Conservation (phyloP, 192 early-diverging fungal genomes). For the Backusella morwellensis region DNA sequence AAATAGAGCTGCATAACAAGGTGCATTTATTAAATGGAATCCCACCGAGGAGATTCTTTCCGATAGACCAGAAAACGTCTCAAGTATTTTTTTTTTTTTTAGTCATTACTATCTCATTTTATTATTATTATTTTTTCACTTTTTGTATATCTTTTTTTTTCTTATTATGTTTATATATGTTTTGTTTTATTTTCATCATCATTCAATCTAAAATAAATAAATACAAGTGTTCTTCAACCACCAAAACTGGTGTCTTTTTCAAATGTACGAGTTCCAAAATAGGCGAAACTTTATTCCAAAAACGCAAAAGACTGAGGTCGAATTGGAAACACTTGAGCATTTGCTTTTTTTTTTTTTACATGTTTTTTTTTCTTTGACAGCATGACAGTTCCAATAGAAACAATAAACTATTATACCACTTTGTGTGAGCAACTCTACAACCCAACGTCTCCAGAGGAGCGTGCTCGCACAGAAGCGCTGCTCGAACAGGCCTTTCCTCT, state of each 20-base stretch:
- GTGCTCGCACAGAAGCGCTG: conserved; percentile 64
- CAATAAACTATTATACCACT: conserved; percentile 24
- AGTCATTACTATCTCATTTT: background rate
- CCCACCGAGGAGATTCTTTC: background rate
- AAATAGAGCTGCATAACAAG: background rate
- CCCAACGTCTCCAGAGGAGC: conserved; percentile 52
- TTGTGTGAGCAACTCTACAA: conserved; percentile 61
- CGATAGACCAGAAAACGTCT: background rate
- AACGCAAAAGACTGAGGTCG: background rate
- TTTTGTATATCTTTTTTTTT: conserved; percentile 1
- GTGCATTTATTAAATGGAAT: background rate
- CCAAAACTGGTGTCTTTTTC: too few species aligned
- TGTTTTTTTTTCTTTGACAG: background rate
- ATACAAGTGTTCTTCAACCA: background rate
- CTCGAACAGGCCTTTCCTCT: conserved; percentile 74
- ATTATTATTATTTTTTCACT: conserved; percentile 1
- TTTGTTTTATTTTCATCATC: background rate
- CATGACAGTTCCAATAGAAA: conserved; percentile 13
- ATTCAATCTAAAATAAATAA: background rate
- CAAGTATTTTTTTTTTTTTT: background rate
- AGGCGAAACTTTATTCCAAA: too few species aligned
- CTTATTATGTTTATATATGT: background rate
- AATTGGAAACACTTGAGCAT: background rate
- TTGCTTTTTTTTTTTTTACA: background rate
- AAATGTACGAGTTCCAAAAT: too few species aligned